Percentiles rank a stretch among this genome's conserved stretches.
phyloP scores from a whole-genome alignment of 768 basidiomycete species.

The Russula olivacea region DNA sequence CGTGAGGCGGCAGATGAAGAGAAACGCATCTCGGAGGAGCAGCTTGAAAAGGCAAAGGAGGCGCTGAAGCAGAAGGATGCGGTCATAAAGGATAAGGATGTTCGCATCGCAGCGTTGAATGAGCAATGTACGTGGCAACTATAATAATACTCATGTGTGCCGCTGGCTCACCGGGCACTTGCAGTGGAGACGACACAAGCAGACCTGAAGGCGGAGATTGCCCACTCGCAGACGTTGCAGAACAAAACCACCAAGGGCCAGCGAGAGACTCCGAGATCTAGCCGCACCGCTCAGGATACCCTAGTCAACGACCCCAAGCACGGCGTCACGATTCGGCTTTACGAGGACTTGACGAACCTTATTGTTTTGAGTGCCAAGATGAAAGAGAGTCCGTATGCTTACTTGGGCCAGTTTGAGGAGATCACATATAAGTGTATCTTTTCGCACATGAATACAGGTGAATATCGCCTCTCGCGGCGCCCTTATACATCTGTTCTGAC shows the following conservation, averaged over 20 bases:
- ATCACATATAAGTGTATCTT: slow-evolving; percentile 63
- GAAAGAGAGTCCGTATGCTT: slow-evolving; percentile 34
- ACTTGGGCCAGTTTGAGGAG: slow-evolving; percentile 47
- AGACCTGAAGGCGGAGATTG: slow-evolving; percentile 61
- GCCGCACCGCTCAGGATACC: slow-evolving; percentile 32
- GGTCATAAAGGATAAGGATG: slow-evolving; percentile 40
- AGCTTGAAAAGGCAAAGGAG: slow-evolving; percentile 41
- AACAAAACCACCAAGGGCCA: slow-evolving; percentile 34
- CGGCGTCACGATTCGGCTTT: slow-evolving; percentile 58
- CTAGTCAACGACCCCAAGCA: slow-evolving; percentile 52
- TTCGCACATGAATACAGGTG: slow-evolving; percentile 34
- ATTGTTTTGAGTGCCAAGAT: slow-evolving; percentile 59
- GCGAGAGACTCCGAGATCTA: slow-evolving; percentile 37
- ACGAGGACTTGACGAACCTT: slow-evolving; percentile 83
- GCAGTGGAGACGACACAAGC: slow-evolving; percentile 46
- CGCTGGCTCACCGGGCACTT: slow-evolving; percentile 6
- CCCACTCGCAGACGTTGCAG: slow-evolving; percentile 43
- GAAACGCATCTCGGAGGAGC: slow-evolving; percentile 46
- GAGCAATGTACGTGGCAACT: slow-evolving; percentile 39
- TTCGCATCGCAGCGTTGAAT: slow-evolving; percentile 43
- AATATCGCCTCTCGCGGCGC: background rate
- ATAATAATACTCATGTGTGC: background rate
- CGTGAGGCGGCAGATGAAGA: slow-evolving; percentile 71
- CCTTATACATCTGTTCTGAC: background rate
- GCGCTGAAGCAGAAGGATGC: slow-evolving; percentile 40